These are phyloP conservation scores for Talaromyces amestolkiae DNA, from an alignment of 2,329 filamentous ascomycete genomes.

Conservation along the genomic window DNA sequence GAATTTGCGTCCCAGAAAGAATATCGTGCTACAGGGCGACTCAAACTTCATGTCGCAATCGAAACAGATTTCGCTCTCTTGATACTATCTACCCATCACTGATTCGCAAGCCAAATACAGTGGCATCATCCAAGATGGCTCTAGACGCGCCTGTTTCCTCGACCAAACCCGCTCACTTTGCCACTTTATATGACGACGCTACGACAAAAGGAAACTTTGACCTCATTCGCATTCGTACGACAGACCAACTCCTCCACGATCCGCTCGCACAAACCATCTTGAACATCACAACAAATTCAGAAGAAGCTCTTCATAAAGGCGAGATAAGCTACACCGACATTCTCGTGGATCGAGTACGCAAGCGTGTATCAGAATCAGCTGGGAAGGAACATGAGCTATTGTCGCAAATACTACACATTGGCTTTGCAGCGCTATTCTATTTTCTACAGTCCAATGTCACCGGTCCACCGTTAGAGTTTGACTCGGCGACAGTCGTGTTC, in stretches of 20 bases:
- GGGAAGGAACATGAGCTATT: constrained; percentile 22
- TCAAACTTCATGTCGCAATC: background rate
- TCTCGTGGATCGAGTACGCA: constrained; percentile 34
- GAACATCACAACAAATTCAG: constrained; percentile 29
- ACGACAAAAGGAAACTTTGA: constrained; percentile 32
- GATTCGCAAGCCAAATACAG: background rate
- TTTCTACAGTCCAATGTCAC: constrained; percentile 88
- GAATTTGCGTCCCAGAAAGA: background rate
- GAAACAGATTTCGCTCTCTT: background rate
- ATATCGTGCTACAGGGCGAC: background rate
- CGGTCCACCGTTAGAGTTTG: constrained; percentile 71
- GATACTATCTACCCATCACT: background rate
- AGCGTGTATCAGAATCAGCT: constrained; percentile 22
- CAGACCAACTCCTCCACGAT: constrained; percentile 33
- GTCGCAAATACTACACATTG: constrained; percentile 54
- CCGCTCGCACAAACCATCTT: constrained; percentile 41
- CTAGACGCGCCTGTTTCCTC: background rate
- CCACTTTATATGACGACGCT: constrained; percentile 35
- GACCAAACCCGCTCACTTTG: constrained; percentile 11
- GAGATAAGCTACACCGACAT: constrained; percentile 40
- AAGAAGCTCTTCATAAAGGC: constrained; percentile 27
- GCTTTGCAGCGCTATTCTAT: constrained; percentile 67
- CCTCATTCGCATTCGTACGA: constrained; percentile 34
- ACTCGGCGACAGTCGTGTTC: constrained; percentile 50
- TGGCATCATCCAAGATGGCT: background rate